Evolutionary conservation across 2,329 filamentous ascomycete genomes (phyloP), one percentile per base, ranked within the genome.

Genomic region (Epicoccum nigrum): DNA sequence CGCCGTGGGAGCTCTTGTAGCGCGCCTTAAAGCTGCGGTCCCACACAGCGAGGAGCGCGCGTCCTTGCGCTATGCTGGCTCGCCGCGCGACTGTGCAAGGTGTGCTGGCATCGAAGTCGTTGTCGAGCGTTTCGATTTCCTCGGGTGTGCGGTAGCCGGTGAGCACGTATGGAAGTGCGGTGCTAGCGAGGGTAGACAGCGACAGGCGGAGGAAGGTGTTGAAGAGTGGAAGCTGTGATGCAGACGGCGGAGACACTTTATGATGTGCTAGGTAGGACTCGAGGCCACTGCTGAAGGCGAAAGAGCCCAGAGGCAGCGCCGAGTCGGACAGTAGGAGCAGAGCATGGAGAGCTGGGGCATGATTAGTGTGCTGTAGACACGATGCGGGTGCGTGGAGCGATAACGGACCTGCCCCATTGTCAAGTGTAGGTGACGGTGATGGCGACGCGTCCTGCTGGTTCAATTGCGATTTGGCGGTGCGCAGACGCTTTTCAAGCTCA

Each of bases 231-330:
- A 71, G 39, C 52, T 71, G 69, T 7, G 69, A 69, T 2, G 65
- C 60, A 15, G 60, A 63, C 16, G 68, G 60, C 39, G 58, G 61
- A 11, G 62, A 64, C 2, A 66, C 65, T 54, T 73, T 76, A 60
- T 79, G 79, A 76, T 94, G 90, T 3, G 87, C 86, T 15, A 92
- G 84, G 71, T 88, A 93, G 32, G 89, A 93, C 75, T 94, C 90
- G 13, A 94, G 82, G 3, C 89, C 89, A 61, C 85, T 88, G 77
- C 86, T 90, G 77, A 93, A 94, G 64, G 90, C 90, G 75, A 94
- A 94, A n/a, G 89, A 90, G 50, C 90, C 90, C 0, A 94, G 80
- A 1, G 90, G 90, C 2, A 94, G 83, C 12, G 89, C 88, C 1
- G 90, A 92, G 77, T 94, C 90, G 39, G 90, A 85, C 40, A 93